Base-by-base conservation (phyloP, 2,329 filamentous ascomycete species). In the Pseudogymnoascus sp. region DNA sequence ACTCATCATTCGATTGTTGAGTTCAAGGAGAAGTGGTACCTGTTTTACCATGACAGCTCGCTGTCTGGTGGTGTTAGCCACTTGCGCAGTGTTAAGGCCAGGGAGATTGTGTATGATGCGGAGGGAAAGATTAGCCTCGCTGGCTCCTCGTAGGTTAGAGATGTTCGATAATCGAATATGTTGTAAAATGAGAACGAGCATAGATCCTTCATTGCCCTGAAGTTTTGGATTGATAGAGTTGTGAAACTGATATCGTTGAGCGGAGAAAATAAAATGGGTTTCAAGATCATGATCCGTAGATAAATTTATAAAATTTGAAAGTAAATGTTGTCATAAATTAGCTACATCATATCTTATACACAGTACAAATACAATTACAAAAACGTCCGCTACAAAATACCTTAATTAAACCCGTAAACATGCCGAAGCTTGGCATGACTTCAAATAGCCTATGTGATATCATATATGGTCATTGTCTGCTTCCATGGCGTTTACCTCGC, bases 1-100 rank as follows among this genome's bases (percentile, higher is more conserved):
- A 92, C 89, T 60, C 89, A 91, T 74, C 89, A 91, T 72, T 89
- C 85, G 2, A 87, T 92, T 66, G 86, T 87, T 8, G 87, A 91
- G 76, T 90, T 88, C 69, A 71, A 83, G 73, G 86, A 81, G 3
- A 82, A 80, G 65, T 91, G 88, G 83, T 91, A 83, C 73, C 71
- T 92, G 61, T 91, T 91, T 71, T 85, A 91, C 71, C 89, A 91
- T 70, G 89, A 91, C 74, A 84, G 84, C 63, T 82, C 84, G 70
- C 71, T 90, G 61, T 88, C 85, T 60, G 78, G 79, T 14, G 87
- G 87, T 0, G 82, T 88, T 59, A 83, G 87, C 68, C 88, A 92
- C 71, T 70, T 92, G 73, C 76, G 89, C 63, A 85, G 81, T 65
- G 88, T 91, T 38, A 90, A 91, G 79, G 47, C 47, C 25, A 53